Evolutionary conservation across 768 basidiomycete genomes (phyloP).

Genomic region (Porphyrellus cyaneotinctus): DNA sequence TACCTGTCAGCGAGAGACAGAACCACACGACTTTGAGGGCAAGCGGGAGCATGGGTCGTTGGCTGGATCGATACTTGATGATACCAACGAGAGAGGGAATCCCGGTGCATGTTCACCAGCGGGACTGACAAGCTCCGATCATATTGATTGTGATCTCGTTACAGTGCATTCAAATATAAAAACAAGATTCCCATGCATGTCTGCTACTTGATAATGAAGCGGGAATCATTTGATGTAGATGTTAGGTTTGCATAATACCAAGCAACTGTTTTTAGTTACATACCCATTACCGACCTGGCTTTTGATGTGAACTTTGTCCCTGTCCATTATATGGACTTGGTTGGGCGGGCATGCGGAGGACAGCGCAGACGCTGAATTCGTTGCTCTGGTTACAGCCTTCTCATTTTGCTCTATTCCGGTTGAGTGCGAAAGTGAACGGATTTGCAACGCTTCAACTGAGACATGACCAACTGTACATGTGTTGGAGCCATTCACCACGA

Average conservation of each 20-base stretch:
- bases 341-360: not conserved
- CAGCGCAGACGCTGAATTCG: not conserved
- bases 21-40: conserved; percentile 58
- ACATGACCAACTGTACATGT: too few species aligned
- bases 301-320: too few species aligned
- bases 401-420: not conserved
- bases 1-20: conserved; percentile 52
- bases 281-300: not conserved
- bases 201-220: not conserved
- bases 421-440: not conserved
- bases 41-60: conserved; percentile 46
- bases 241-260: too few species aligned
- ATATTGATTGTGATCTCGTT: not conserved
- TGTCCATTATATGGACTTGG: not conserved
- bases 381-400: not conserved
- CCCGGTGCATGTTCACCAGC: not conserved
- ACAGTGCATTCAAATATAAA: not conserved
- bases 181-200: not conserved
- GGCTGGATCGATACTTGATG: not conserved
- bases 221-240: not conserved
- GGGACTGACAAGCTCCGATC: not conserved
- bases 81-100: not conserved
- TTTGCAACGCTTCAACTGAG: too few species aligned
- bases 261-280: not conserved
- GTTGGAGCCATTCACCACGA: too few species aligned